Percentiles rank a stretch among this genome's conserved stretches.
These are phyloP conservation scores for Setomelanomma holmii DNA, from an alignment of 2,329 filamentous ascomycete genomes.

Conservation along the genomic window DNA sequence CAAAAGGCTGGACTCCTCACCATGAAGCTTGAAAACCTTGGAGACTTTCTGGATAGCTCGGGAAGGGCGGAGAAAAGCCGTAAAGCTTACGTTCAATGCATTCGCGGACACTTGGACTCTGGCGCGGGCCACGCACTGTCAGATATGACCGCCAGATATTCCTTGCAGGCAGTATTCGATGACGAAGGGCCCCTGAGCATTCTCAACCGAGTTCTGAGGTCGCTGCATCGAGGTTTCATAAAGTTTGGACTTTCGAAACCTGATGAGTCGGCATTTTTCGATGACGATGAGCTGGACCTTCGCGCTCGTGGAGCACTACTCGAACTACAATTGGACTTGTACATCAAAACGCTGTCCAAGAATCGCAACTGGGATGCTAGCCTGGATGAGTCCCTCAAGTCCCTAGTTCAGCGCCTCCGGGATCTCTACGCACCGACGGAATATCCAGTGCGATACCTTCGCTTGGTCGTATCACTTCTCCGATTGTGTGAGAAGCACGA, in stretches of 20 bases:
- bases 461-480: conserved; percentile 33
- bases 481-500: conserved; percentile 64
- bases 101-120: conserved; percentile 66
- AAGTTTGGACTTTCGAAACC: conserved; percentile 55
- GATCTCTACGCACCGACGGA: conserved; percentile 33
- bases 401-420: conserved; percentile 29
- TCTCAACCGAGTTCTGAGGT: conserved; percentile 66
- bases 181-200: conserved; percentile 57
- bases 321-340: conserved; percentile 52
- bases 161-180: conserved; percentile 64
- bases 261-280: conserved; percentile 55
- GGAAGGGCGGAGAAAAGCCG: conserved; percentile 65
- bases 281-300: conserved; percentile 37
- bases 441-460: conserved; percentile 44
- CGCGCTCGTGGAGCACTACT: conserved; percentile 48
- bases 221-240: conserved; percentile 63
- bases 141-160: conserved; percentile 55
- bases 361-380: conserved; percentile 38
- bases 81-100: conserved; percentile 66
- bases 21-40: conserved; percentile 71
- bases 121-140: conserved; percentile 65
- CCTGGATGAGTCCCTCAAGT: conserved; percentile 32
- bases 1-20: conserved; percentile 66
- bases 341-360: conserved; percentile 36
- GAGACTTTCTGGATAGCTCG: conserved; percentile 63